A percentile compares a stretch with the other conserved stretches of the same genome.
These are phyloP conservation scores for Schizopora paradoxa DNA, from an alignment of 1,284 basidiomycete genomes.

Conservation along the genomic window DNA sequence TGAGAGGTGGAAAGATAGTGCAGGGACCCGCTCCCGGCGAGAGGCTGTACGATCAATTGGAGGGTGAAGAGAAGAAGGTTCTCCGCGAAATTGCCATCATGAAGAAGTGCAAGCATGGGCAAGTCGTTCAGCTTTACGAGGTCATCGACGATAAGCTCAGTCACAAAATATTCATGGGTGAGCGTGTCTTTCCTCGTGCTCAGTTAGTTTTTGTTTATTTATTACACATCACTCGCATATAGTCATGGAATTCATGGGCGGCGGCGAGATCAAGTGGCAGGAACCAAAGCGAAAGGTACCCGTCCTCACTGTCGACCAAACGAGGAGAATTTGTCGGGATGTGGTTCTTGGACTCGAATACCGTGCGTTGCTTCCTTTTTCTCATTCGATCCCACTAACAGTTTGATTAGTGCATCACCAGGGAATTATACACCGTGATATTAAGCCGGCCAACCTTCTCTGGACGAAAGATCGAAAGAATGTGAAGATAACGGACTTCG, in stretches of 20 bases:
- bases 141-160: constrained; percentile 92
- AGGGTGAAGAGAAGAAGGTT: constrained; percentile 77
- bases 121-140: constrained; percentile 89
- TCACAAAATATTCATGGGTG: constrained; percentile 92
- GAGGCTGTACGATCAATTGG: constrained; percentile 51
- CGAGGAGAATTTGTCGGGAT: constrained; percentile 85
- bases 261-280: constrained; percentile 92
- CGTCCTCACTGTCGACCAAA: constrained; percentile 77
- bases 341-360: constrained; percentile 93
- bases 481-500: constrained; percentile 98
- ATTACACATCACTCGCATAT: constrained; percentile 17
- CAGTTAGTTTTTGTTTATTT: constrained; percentile 20
- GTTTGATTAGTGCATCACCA: constrained; percentile 78
- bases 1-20: neutral
- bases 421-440: constrained; percentile 98
- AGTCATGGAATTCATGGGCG: constrained; percentile 96
- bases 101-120: constrained; percentile 90
- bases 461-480: constrained; percentile 77
- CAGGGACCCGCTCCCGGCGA: constrained; percentile 31
- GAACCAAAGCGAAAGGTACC: constrained; percentile 53
- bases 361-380: constrained; percentile 45
- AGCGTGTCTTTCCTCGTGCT: constrained; percentile 31
- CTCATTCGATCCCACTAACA: constrained; percentile 12
- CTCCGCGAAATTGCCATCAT: constrained; percentile 94
- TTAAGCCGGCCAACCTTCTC: constrained; percentile 96